Evolutionary conservation across 2,329 filamentous ascomycete species (phyloP).

Genomic region (Fusarium irregulare): DNA sequence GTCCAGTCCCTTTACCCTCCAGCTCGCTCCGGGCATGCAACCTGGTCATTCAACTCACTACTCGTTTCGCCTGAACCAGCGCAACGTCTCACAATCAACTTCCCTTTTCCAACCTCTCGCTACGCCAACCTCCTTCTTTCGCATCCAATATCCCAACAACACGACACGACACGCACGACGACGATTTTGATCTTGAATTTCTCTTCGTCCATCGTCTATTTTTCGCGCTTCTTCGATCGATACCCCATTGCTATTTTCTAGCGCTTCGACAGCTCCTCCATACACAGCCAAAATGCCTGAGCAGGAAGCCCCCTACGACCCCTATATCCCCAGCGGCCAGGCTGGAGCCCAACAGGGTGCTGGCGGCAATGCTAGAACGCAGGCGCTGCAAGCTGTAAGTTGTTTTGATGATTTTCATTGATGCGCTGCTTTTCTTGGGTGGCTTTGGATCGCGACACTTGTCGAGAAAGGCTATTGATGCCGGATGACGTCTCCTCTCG

Average conservation of each 20-base stretch:
- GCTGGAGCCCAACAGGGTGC: conserved; percentile 54
- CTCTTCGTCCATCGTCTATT: conserved; percentile 15
- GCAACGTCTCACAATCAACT: conserved; percentile 45
- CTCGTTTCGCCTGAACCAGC: conserved; percentile 48
- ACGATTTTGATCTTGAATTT: conserved; percentile 18
- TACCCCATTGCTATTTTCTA: conserved; percentile 31
- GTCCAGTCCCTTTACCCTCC: conserved; percentile 39
- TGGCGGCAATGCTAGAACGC: conserved; percentile 63
- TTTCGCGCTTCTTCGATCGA: conserved; percentile 31
- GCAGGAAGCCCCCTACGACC: conserved; percentile 79
- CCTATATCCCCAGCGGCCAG: conserved; percentile 83
- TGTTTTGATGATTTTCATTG: conserved; percentile 25
- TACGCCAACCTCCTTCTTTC: conserved; percentile 42
- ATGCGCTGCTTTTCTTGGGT: conserved; percentile 28
- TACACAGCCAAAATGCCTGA: conserved; percentile 59
- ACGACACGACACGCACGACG: conserved; percentile 29
- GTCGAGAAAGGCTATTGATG: conserved; percentile 17
- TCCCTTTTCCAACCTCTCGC: conserved; percentile 44
- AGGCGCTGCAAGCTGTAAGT: conserved; percentile 86
- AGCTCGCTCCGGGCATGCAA: conserved; percentile 29
- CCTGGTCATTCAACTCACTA: conserved; percentile 40
- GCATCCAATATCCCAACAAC: conserved; percentile 29
- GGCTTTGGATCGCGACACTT: conserved; percentile 34
- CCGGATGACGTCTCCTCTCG: conserved; percentile 22
- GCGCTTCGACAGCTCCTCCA: conserved; percentile 9